These are phyloP conservation scores for Melaleuca alternifolia DNA, from an alignment of 345 rosid species.

Conservation along the genomic window DNA sequence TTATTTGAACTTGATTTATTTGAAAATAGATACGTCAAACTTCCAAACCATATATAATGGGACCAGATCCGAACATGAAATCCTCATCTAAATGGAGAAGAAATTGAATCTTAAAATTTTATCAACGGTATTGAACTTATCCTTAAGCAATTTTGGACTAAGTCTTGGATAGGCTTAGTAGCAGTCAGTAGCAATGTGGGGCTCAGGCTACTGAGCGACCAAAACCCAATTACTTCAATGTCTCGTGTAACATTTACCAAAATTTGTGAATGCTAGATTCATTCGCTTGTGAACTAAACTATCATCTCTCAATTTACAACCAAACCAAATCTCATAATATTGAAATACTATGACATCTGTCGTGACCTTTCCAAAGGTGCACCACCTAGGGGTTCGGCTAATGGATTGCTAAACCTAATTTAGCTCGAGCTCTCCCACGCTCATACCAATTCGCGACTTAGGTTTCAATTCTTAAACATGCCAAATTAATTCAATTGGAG, in stretches of 20 bases:
- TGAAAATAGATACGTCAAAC: neutral
- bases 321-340: neutral
- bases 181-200: neutral
- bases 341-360: too few species aligned
- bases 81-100: neutral
- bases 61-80: neutral
- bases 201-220: constrained; percentile 32
- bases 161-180: neutral
- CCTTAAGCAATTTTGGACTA: neutral
- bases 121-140: neutral
- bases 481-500: too few species aligned
- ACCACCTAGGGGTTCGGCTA: too few species aligned
- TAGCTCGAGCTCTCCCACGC: too few species aligned
- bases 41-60: neutral
- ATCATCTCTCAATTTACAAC: neutral
- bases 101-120: neutral
- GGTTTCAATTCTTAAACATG: too few species aligned
- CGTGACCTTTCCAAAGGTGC: too few species aligned
- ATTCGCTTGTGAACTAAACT: neutral
- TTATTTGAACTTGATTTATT: too few species aligned
- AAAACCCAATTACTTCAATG: constrained; percentile 75
- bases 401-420: too few species aligned
- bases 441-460: too few species aligned
- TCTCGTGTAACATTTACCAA: neutral
- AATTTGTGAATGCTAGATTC: neutral